Conservation (phyloP, 805 yeast species). For the Saccharomycopsis synnaedendra region DNA sequence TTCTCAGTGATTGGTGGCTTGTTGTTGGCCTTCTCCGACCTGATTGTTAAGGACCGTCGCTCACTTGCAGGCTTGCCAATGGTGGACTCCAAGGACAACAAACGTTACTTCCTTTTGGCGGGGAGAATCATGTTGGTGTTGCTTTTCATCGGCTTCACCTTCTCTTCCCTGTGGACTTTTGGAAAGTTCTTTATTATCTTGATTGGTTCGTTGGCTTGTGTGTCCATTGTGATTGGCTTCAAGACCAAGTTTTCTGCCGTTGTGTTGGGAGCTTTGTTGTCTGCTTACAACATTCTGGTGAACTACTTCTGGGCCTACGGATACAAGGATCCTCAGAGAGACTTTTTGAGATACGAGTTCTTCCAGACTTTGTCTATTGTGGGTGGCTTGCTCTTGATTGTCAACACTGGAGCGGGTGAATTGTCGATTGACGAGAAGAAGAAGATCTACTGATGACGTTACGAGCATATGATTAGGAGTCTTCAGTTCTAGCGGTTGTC, state of each 20-base stretch:
- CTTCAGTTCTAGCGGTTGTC: too few relatives aligned
- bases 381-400: slow-evolving; percentile 85
- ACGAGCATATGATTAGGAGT: too few relatives aligned
- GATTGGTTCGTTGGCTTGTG: slow-evolving; percentile 58
- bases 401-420: slow-evolving; percentile 94
- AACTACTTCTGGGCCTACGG: slow-evolving; percentile 86
- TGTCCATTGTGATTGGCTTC: slow-evolving; percentile 81
- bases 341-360: slow-evolving; percentile 82
- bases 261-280: slow-evolving; percentile 51
- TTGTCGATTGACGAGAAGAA: slow-evolving; percentile 91
- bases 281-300: slow-evolving; percentile 63
- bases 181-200: slow-evolving; percentile 46
- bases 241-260: slow-evolving; percentile 85
- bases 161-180: slow-evolving; percentile 63
- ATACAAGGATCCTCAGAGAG: slow-evolving; percentile 65
- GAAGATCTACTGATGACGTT: slow-evolving; percentile 52
- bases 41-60: slow-evolving; percentile 67
- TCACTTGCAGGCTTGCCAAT: slow-evolving; percentile 68
- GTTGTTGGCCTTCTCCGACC: slow-evolving; percentile 75
- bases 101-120: slow-evolving; percentile 72
- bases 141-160: slow-evolving; percentile 74
- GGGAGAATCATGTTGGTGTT: slow-evolving; percentile 82
- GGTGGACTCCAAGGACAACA: slow-evolving; percentile 58
- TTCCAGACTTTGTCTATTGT: slow-evolving; percentile 91
- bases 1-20: slow-evolving; percentile 88